Conservation (phyloP, 164 flowering plant species). For the Piper longum region DNA sequence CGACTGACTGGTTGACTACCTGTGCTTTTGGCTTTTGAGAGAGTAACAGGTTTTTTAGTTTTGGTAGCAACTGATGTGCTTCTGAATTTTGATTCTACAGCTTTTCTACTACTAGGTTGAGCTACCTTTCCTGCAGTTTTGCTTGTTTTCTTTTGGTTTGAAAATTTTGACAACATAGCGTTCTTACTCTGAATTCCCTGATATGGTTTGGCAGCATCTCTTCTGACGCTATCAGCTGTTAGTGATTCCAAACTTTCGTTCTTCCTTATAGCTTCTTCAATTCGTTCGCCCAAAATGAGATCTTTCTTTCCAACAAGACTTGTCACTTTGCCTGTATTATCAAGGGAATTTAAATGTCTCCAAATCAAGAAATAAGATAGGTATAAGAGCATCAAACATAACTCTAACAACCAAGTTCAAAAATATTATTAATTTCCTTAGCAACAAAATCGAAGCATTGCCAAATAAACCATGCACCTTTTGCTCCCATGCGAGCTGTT, state of each 20-base stretch:
- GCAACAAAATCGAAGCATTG: neutral
- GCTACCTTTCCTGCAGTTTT: constrained; percentile 10
- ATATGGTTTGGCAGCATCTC: constrained; percentile 37
- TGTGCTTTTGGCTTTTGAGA: constrained; percentile 8
- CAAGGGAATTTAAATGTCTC: neutral
- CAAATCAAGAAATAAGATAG: neutral
- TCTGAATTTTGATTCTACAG: constrained; percentile 8
- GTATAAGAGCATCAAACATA: neutral
- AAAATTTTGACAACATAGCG: constrained; percentile 11
- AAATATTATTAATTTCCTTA: neutral
- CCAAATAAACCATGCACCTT: constrained; percentile 35
- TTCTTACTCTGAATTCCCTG: constrained; percentile 25
- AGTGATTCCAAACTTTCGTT: constrained; percentile 92
- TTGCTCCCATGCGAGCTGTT: constrained; percentile 99
- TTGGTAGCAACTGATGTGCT: constrained; percentile 19
- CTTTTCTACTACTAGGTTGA: constrained; percentile 17
- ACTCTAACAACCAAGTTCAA: neutral
- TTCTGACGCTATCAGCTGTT: constrained; percentile 33
- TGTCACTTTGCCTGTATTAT: constrained; percentile 69
- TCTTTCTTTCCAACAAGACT: constrained; percentile 79
- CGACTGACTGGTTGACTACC: constrained; percentile 11
- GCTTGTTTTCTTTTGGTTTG: constrained; percentile 19
- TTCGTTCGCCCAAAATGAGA: constrained; percentile 39
- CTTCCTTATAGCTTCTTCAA: constrained; percentile 80
- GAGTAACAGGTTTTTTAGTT: constrained; percentile 12